Base-by-base conservation (phyloP, 768 basidiomycete genomes). In the Steccherinum ochraceum region DNA sequence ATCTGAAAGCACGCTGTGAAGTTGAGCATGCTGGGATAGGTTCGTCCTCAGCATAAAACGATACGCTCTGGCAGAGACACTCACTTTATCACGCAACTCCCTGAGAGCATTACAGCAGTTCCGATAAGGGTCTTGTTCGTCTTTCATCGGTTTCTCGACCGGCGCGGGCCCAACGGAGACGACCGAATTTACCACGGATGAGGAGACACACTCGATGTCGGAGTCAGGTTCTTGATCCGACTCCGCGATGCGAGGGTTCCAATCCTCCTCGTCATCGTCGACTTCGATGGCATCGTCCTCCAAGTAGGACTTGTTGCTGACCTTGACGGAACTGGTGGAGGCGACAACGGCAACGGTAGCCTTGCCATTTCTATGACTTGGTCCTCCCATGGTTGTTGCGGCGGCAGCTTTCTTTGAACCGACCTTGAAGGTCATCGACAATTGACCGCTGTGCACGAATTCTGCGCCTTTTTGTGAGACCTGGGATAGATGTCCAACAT, bases 221-320 rank as follows among this genome's bases (percentile, higher is more conserved):
- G 20, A 16, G 16, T 27, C 24, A 10, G 24, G 2, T 24, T 39
- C 4, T 18, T 39, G 45, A 46, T 61, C 59, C 10, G n/a, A 24
- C 25, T 12, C 12, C 18, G 10, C 24, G 3, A 20, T n/a, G 12
- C 25, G 19, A 13, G 47, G 3, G 7, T 27, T 25, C 16, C 16
- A 43, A 35, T 67, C 64, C 35, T 61, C 62, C 41, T 57, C 64
- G 40, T 64, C 62, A 19, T 56, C 52, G 47, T 63, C 71, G 11
- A 58, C 44, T 41, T 67, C 69, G 46, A 69, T 71, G 19, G 68
- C 64, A 55, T 73, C 70, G 24, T 67, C 60, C 35, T 65, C 57
- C 23, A 46, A 63, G 61, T 55, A 64, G 51, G 56, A 27, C 58
- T 55, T 20, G 58, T 61, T 27, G 58, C 56, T 11, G 59, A 61